phyloP scores from a whole-genome alignment of 2,329 filamentous ascomycete species.

The Balansia obtecta region DNA sequence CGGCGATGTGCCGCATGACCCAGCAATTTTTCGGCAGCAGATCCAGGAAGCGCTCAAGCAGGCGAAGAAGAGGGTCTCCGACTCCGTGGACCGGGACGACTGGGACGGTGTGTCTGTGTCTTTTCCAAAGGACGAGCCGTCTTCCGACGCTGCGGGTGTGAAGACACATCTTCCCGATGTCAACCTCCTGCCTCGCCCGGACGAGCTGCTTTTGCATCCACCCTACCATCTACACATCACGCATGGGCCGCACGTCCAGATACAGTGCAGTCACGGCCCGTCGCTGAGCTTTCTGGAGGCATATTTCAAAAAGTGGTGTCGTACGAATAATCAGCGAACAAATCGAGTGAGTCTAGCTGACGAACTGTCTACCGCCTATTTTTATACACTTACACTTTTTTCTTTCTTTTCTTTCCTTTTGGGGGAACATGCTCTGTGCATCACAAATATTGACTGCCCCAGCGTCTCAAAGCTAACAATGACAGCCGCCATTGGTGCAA shows the following conservation, averaged over 20 bases:
- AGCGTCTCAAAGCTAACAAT: not conserved
- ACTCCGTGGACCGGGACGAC: not conserved
- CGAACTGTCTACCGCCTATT: not conserved
- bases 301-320: constrained; percentile 36
- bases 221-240: constrained; percentile 35
- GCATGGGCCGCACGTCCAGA: constrained; percentile 21
- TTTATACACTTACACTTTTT: not conserved
- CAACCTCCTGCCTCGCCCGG: constrained; percentile 29
- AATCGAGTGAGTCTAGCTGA: constrained; percentile 17
- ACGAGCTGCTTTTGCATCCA: constrained; percentile 32
- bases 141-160: not conserved
- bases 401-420: too few relatives aligned
- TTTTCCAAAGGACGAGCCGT: constrained; percentile 10
- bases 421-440: not conserved
- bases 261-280: constrained; percentile 35
- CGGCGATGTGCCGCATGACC: not conserved
- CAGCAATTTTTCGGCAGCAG: not conserved
- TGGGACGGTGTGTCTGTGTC: not conserved
- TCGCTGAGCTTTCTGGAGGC: constrained; percentile 31
- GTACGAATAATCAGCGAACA: constrained; percentile 26
- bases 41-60: not conserved
- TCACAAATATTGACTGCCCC: not conserved
- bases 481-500: constrained; percentile 28
- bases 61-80: not conserved
- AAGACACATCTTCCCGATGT: constrained; percentile 23